These are phyloP conservation scores for Platanus orientalis DNA, from an alignment of 164 flowering plant species.

Conservation along the genomic window DNA sequence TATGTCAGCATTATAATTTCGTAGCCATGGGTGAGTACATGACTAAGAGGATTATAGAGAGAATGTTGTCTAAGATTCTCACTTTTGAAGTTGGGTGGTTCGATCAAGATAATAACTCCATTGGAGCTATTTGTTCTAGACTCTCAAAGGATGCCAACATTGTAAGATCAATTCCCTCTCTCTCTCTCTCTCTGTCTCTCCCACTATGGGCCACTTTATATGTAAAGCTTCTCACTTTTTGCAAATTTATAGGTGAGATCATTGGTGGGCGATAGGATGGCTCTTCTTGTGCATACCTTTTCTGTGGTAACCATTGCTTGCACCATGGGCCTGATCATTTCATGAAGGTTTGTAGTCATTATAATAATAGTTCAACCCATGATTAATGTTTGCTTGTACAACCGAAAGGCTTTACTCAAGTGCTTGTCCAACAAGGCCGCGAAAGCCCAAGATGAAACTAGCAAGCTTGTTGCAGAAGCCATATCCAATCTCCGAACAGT, in stretches of 20 bases:
- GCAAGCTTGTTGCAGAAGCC: slow-evolving; percentile 84
- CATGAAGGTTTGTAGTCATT: slow-evolving; percentile 72
- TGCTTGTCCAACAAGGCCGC: slow-evolving; percentile 62
- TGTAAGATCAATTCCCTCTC: slow-evolving; percentile 49
- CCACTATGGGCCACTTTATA: no score
- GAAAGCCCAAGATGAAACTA: slow-evolving; percentile 64
- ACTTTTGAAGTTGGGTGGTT: slow-evolving; percentile 93
- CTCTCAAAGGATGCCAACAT: slow-evolving; percentile 80
- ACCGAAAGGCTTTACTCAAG: slow-evolving; percentile 48
- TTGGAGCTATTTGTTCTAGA: slow-evolving; percentile 74
- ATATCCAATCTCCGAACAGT: slow-evolving; percentile 72
- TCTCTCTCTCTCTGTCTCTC: no score
- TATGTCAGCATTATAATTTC: slow-evolving; percentile 69
- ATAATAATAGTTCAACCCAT: slow-evolving; percentile 85
- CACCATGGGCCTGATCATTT: slow-evolving; percentile 69
- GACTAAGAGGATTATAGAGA: slow-evolving; percentile 72
- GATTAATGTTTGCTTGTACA: slow-evolving; percentile 57
- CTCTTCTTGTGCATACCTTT: slow-evolving; percentile 61
- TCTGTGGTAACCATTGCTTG: slow-evolving; percentile 66
- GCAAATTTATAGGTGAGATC: slow-evolving; percentile 73
- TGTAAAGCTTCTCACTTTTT: no score
- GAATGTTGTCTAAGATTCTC: slow-evolving; percentile 75
- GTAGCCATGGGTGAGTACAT: slow-evolving; percentile 82
- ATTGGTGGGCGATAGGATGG: slow-evolving; percentile 71
- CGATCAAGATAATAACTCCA: slow-evolving; percentile 71